Conservation (phyloP, 2,329 filamentous ascomycete species). For the Paraphaeosphaeria minitans region DNA sequence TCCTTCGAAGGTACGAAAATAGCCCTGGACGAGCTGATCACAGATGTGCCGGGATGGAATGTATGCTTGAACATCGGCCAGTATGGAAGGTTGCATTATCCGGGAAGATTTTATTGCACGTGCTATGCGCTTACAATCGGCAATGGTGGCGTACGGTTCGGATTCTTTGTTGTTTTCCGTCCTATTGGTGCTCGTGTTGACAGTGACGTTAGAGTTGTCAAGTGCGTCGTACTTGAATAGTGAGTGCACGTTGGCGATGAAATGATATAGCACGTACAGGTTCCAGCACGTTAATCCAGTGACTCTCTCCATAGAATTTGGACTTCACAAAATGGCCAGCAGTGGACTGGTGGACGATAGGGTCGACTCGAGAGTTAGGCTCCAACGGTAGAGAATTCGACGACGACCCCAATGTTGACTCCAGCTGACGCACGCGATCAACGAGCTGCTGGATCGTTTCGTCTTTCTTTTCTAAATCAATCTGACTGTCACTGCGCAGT, state of each 20-base stretch:
- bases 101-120: slow-evolving; percentile 56
- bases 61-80: slow-evolving; percentile 45
- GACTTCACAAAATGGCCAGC: slow-evolving; percentile 53
- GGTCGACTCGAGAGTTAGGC: background rate
- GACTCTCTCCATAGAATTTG: slow-evolving; percentile 61
- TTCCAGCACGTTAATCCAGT: slow-evolving; percentile 50
- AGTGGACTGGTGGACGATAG: background rate
- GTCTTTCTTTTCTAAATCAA: slow-evolving; percentile 1
- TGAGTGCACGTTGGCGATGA: slow-evolving; percentile 44
- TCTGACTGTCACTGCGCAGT: background rate
- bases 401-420: slow-evolving; percentile 4
- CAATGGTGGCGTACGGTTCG: slow-evolving; percentile 27
- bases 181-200: slow-evolving; percentile 50
- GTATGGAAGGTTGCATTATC: slow-evolving; percentile 51
- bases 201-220: slow-evolving; percentile 17
- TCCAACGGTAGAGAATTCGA: background rate
- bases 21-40: slow-evolving; percentile 56
- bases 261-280: slow-evolving; percentile 36
- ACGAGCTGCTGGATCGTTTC: slow-evolving; percentile 8
- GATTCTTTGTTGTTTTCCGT: slow-evolving; percentile 33
- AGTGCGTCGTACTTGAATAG: slow-evolving; percentile 24
- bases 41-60: slow-evolving; percentile 55
- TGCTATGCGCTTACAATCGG: slow-evolving; percentile 58
- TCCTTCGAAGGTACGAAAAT: slow-evolving; percentile 56
- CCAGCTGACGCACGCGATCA: slow-evolving; percentile 16